Evolutionary conservation across 371 early-diverging fungal species (phyloP).

Genomic region (Mortierella sp.): DNA sequence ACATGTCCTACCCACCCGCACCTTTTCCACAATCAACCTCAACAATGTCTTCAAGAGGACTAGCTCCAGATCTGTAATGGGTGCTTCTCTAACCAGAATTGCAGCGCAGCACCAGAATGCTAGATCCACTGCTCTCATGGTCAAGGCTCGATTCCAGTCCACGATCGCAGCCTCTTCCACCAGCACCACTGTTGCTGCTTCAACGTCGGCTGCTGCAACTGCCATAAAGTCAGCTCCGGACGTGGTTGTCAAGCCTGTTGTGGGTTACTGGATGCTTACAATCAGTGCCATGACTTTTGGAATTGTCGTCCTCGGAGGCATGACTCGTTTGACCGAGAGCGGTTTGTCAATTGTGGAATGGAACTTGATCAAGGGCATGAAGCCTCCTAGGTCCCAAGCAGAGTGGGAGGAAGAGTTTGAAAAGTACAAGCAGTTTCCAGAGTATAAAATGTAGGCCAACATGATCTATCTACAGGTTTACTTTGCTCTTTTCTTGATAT

Average conservation of each 20-base stretch:
- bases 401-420: slow-evolving; percentile 96
- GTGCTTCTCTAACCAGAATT: slow-evolving; percentile 1
- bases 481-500: neutral
- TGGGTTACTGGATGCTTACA: slow-evolving; percentile 94
- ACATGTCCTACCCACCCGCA: slow-evolving; percentile 7
- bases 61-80: neutral
- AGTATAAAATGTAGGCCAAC: slow-evolving; percentile 86
- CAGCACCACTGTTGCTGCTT: slow-evolving; percentile 10
- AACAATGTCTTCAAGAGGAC: slow-evolving; percentile 19
- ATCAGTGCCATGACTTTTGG: slow-evolving; percentile 91
- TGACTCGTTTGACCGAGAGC: slow-evolving; percentile 96
- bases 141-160: slow-evolving; percentile 51
- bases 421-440: slow-evolving; percentile 97
- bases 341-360: slow-evolving; percentile 98
- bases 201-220: slow-evolving; percentile 20
- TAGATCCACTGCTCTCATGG: slow-evolving; percentile 28
- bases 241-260: slow-evolving; percentile 69
- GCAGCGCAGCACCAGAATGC: slow-evolving; percentile 5
- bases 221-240: slow-evolving; percentile 33
- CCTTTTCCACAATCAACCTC: slow-evolving; percentile 23
- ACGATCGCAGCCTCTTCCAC: slow-evolving; percentile 19
- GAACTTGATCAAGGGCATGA: slow-evolving; percentile 95
- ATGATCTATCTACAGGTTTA: neutral
- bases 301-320: slow-evolving; percentile 95
- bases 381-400: slow-evolving; percentile 86